phyloP scores from a whole-genome alignment of 257 asterid genomes.

The Solanum tarijense region DNA sequence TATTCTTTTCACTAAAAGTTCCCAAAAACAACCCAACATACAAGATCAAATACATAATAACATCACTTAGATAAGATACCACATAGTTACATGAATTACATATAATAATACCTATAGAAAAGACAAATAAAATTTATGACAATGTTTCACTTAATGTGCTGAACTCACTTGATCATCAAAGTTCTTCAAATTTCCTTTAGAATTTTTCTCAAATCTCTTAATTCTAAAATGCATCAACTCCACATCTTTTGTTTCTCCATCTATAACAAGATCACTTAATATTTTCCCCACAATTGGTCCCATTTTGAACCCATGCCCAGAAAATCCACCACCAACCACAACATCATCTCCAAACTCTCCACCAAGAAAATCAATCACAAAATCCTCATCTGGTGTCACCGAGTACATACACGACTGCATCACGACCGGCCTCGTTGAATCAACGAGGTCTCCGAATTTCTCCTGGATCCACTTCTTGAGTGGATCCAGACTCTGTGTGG shows the following conservation, averaged over 20 bases:
- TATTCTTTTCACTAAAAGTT: neutral
- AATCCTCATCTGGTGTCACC: constrained; percentile 89
- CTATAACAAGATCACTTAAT: constrained; percentile 47
- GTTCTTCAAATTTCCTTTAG: constrained; percentile 44
- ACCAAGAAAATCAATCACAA: constrained; percentile 67
- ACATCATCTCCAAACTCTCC: constrained; percentile 63
- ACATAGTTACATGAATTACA: neutral
- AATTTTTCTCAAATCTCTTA: constrained; percentile 39
- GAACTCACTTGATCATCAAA: constrained; percentile 50
- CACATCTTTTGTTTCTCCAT: constrained; percentile 32
- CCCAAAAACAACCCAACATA: too few species aligned
- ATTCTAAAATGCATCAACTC: constrained; percentile 38
- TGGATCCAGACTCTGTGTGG: constrained; percentile 12
- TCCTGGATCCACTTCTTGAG: constrained; percentile 38
- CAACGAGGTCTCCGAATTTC: constrained; percentile 42
- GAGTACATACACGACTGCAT: constrained; percentile 86
- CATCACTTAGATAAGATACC: neutral
- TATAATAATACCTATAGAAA: neutral
- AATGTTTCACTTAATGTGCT: neutral
- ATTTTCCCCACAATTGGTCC: constrained; percentile 73
- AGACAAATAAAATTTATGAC: neutral
- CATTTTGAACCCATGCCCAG: constrained; percentile 97
- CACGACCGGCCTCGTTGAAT: constrained; percentile 32
- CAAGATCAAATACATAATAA: too few species aligned
- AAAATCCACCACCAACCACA: constrained; percentile 80